These are phyloP conservation scores for Cymodocea nodosa DNA, from an alignment of 116 monocot species.

Conservation along the genomic window DNA sequence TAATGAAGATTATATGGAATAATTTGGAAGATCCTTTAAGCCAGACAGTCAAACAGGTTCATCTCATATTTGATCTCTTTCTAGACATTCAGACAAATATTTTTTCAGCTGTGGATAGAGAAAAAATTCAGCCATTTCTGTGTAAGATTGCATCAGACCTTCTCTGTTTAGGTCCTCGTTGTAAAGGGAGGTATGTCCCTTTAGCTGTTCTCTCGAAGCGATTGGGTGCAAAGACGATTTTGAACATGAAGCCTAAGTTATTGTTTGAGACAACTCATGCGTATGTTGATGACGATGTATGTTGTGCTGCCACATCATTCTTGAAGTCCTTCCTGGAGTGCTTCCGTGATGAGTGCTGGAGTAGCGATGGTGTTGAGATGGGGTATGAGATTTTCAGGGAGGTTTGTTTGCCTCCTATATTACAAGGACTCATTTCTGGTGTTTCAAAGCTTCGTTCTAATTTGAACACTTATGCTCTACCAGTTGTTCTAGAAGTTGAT, in stretches of 20 bases:
- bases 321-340: constrained; percentile 86
- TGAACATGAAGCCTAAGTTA: constrained; percentile 54
- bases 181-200: constrained; percentile 90
- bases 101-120: constrained; percentile 18
- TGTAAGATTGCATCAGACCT: constrained; percentile 48
- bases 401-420: constrained; percentile 53
- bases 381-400: constrained; percentile 69
- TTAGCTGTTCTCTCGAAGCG: constrained; percentile 76
- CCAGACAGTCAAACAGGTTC: constrained; percentile 96
- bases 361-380: constrained; percentile 55
- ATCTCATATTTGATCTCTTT: constrained; percentile 93
- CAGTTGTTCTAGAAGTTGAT: constrained; percentile 72
- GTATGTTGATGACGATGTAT: constrained; percentile 89
- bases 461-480: constrained; percentile 86
- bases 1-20: constrained; percentile 87
- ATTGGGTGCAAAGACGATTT: constrained; percentile 59
- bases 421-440: constrained; percentile 70
- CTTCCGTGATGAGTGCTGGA: constrained; percentile 93
- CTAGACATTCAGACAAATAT: constrained; percentile 56
- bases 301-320: constrained; percentile 80
- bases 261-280: constrained; percentile 62
- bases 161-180: constrained; percentile 55
- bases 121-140: constrained; percentile 21
- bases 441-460: constrained; percentile 84
- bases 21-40: constrained; percentile 92